A percentile compares a stretch with the other conserved stretches of the same genome.
Conservation (phyloP, 495 filamentous ascomycete species). For the Podospora didyma region DNA sequence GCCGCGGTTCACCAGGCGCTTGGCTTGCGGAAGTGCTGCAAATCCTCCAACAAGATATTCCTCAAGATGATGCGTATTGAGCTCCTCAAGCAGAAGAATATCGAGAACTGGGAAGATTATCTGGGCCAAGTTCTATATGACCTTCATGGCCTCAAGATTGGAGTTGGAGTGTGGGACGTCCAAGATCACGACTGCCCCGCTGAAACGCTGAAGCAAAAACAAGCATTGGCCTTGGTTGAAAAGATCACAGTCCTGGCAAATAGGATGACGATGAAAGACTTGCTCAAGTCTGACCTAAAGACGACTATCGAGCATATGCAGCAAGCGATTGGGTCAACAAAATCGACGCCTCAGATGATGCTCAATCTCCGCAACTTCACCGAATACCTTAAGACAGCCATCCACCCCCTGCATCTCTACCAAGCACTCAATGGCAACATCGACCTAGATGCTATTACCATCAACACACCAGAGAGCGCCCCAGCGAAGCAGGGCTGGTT, state of each 20-base stretch:
- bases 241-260: slow-evolving; percentile 75
- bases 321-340: slow-evolving; percentile 52
- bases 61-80: slow-evolving; percentile 86
- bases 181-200: slow-evolving; percentile 71
- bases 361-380: slow-evolving; percentile 74
- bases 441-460: slow-evolving; percentile 51
- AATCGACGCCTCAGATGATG: slow-evolving; percentile 62
- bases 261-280: slow-evolving; percentile 82
- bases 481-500: slow-evolving; percentile 87
- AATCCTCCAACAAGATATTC: slow-evolving; percentile 77
- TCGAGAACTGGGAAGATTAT: slow-evolving; percentile 71
- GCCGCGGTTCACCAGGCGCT: slow-evolving; percentile 76
- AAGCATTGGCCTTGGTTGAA: slow-evolving; percentile 74
- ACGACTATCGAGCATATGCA: slow-evolving; percentile 88
- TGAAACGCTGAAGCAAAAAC: slow-evolving; percentile 71
- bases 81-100: slow-evolving; percentile 57
- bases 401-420: slow-evolving; percentile 79
- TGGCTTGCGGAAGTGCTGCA: slow-evolving; percentile 84
- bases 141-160: slow-evolving; percentile 77
- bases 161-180: slow-evolving; percentile 59
- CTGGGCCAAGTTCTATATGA: slow-evolving; percentile 85
- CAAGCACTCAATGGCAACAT: slow-evolving; percentile 73
- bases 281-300: slow-evolving; percentile 86
- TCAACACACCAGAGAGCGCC: slow-evolving; percentile 44
- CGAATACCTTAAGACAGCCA: slow-evolving; percentile 69